Evolutionary conservation across 345 rosid genomes (phyloP).

Genomic region (Excoecaria agallocha): DNA sequence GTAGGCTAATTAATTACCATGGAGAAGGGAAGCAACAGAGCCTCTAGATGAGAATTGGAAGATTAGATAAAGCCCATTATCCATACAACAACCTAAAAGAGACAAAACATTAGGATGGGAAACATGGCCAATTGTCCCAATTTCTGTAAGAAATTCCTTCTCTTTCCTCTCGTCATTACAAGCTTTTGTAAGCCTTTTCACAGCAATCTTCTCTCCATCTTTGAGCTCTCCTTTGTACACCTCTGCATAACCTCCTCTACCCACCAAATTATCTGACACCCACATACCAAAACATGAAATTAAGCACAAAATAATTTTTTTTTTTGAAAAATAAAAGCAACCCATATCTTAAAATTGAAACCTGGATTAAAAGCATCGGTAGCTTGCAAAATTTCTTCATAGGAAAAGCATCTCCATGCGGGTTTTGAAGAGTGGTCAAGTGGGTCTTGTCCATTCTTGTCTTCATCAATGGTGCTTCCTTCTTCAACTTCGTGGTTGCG

Average conservation of each 20-base stretch:
- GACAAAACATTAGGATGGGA: conserved; percentile 75
- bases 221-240: conserved; percentile 65
- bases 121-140: conserved; percentile 92
- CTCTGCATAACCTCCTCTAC: conserved; percentile 92
- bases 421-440: conserved; percentile 40
- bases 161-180: conserved; percentile 80
- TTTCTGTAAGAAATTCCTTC: conserved; percentile 86
- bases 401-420: conserved; percentile 92
- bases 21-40: conserved; percentile 88
- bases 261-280: conserved; percentile 63
- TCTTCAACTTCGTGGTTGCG: conserved; percentile 63
- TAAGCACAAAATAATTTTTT: not conserved
- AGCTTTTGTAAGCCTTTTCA: conserved; percentile 73
- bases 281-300: conserved; percentile 8
- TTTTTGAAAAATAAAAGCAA: not conserved
- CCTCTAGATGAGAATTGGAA: conserved; percentile 84
- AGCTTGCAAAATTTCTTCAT: conserved; percentile 71
- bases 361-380: conserved; percentile 71
- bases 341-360: conserved; percentile 16
- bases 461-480: conserved; percentile 28
- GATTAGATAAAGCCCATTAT: conserved; percentile 84
- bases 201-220: conserved; percentile 68
- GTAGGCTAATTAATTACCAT: conserved; percentile 43
- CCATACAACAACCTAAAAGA: conserved; percentile 83
- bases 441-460: conserved; percentile 22